Percentiles rank a stretch among this genome's conserved stretches.
Evolutionary conservation across 1,139 yeast genomes (phyloP).

Genomic region (Maudiozyma humilis): DNA sequence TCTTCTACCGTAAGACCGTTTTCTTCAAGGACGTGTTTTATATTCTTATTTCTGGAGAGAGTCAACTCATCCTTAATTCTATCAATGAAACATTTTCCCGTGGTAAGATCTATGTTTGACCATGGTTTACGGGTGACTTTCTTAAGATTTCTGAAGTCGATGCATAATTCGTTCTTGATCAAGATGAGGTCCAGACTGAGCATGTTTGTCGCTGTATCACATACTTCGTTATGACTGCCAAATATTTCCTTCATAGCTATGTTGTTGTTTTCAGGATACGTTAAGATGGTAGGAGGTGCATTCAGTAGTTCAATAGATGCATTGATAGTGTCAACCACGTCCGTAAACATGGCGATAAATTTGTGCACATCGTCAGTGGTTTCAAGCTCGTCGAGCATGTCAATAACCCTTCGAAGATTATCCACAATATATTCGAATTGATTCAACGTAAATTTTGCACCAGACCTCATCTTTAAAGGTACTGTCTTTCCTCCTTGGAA

Average conservation of each 20-base stretch:
- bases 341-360: slow-evolving; percentile 1
- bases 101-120: slow-evolving; percentile 22
- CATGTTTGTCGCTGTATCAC: slow-evolving; percentile 1
- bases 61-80: slow-evolving; percentile 20
- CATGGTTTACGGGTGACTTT: slow-evolving; percentile 30
- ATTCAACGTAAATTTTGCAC: slow-evolving; percentile 13
- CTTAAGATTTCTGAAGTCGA: slow-evolving; percentile 22
- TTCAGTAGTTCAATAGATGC: slow-evolving; percentile 1
- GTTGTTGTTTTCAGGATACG: slow-evolving; percentile 6
- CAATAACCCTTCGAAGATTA: slow-evolving; percentile 12
- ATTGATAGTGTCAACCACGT: slow-evolving; percentile 1
- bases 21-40: slow-evolving; percentile 16
- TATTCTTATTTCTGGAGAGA: slow-evolving; percentile 15
- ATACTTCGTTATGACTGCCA: neutral
- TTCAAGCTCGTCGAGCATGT: slow-evolving; percentile 18
- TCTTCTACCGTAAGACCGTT: slow-evolving; percentile 23
- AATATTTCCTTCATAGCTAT: slow-evolving; percentile 5
- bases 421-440: slow-evolving; percentile 20
- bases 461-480: slow-evolving; percentile 18
- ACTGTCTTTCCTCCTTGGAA: slow-evolving; percentile 21
- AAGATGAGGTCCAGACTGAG: slow-evolving; percentile 22
- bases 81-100: slow-evolving; percentile 29
- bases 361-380: slow-evolving; percentile 2
- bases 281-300: slow-evolving; percentile 6
- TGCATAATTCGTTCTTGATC: slow-evolving; percentile 22